Percentiles rank a stretch among this genome's conserved stretches.
These are phyloP conservation scores for Monosporozyma yasuniensis DNA, from an alignment of 805 yeast species.

Conservation along the genomic window DNA sequence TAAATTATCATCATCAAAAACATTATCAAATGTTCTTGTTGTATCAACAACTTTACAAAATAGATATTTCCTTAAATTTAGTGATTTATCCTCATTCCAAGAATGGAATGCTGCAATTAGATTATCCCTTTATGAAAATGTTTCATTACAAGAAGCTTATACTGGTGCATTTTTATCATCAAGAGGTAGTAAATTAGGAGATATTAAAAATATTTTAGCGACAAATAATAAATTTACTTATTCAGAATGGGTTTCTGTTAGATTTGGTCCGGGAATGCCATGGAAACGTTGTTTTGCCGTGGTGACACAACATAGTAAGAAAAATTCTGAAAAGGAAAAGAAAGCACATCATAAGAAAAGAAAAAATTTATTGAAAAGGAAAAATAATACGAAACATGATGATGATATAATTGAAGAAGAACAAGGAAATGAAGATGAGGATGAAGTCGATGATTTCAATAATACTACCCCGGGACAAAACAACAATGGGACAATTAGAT, in stretches of 20 bases:
- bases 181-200: conserved; percentile 77
- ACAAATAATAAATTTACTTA: conserved; percentile 69
- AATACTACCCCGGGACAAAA: background rate
- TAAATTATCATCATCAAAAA: too few relatives aligned
- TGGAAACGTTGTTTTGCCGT: conserved; percentile 94
- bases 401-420: background rate
- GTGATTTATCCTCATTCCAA: conserved; percentile 53
- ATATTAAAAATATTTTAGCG: conserved; percentile 73
- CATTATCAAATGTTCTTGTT: conserved; percentile 71
- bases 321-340: conserved; percentile 16
- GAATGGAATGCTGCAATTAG: conserved; percentile 81
- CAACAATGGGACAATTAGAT: conserved; percentile 55
- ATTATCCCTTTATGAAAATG: conserved; percentile 70
- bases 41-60: conserved; percentile 88
- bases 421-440: background rate
- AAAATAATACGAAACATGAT: background rate
- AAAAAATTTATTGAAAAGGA: conserved; percentile 13
- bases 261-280: conserved; percentile 96
- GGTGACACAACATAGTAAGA: conserved; percentile 57
- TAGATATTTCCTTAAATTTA: conserved; percentile 72
- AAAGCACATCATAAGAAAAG: conserved; percentile 35
- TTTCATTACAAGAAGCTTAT: conserved; percentile 84
- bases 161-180: conserved; percentile 90
- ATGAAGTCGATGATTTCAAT: background rate
- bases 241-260: conserved; percentile 88